Conservation (phyloP, 352 stramenopile species). For the Pythium brachiatum region DNA sequence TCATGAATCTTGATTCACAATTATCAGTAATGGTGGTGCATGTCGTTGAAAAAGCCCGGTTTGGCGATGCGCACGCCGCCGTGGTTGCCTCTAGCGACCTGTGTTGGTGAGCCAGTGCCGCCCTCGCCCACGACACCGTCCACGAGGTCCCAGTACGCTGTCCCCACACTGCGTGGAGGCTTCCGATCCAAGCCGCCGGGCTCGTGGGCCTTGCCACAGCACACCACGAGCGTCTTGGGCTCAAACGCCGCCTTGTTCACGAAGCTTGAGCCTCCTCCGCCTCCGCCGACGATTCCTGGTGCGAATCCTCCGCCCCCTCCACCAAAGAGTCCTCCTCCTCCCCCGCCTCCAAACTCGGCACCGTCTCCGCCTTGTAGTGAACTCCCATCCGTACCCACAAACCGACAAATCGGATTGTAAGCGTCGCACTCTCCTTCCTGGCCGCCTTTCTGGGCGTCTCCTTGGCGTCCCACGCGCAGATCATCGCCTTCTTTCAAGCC, state of each 20-base stretch:
- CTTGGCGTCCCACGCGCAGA: conserved; percentile 44
- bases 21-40: conserved; percentile 56
- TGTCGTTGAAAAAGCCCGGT: conserved; percentile 70
- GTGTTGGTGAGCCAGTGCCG: conserved; percentile 32
- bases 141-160: conserved; percentile 57
- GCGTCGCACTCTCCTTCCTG: conserved; percentile 49
- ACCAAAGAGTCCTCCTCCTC: conserved; percentile 60
- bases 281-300: conserved; percentile 65
- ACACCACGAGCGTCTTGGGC: conserved; percentile 42
- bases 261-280: conserved; percentile 62
- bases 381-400: conserved; percentile 42
- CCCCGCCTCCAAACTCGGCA: conserved; percentile 69
- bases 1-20: neutral
- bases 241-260: conserved; percentile 45
- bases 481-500: conserved; percentile 42
- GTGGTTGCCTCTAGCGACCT: conserved; percentile 47
- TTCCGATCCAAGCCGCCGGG: conserved; percentile 54
- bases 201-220: conserved; percentile 29
- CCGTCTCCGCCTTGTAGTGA: conserved; percentile 64
- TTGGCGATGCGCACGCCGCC: conserved; percentile 60
- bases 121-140: conserved; percentile 59
- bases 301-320: conserved; percentile 67
- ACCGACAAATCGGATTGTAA: conserved; percentile 62
- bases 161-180: conserved; percentile 45
- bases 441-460: conserved; percentile 39